Evolutionary conservation across 2,329 filamentous ascomycete species (phyloP).

Genomic region (Diaporthe destruens): DNA sequence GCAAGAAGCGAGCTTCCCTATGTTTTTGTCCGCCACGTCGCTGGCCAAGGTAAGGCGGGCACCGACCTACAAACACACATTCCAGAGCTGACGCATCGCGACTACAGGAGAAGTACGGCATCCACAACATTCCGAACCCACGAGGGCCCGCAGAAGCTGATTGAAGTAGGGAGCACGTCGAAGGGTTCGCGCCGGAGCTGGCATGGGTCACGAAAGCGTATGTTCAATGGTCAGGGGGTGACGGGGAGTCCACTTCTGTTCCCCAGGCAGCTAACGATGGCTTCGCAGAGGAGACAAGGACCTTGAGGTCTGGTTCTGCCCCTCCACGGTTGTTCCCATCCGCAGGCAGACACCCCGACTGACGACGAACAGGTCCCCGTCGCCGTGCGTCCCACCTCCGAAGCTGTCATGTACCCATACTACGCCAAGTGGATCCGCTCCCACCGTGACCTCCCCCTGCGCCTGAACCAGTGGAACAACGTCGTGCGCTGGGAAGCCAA

Average conservation of each 20-base stretch:
- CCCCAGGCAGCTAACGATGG: slow-evolving; percentile 44
- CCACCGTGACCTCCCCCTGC: slow-evolving; percentile 92
- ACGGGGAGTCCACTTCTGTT: slow-evolving; percentile 12
- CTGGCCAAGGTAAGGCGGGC: slow-evolving; percentile 82
- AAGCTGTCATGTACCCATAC: slow-evolving; percentile 94
- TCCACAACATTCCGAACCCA: not conserved
- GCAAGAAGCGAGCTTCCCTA: slow-evolving; percentile 95
- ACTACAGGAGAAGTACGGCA: slow-evolving; percentile 23
- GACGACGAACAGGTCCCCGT: slow-evolving; percentile 64
- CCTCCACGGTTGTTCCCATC: not conserved
- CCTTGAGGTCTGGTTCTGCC: slow-evolving; percentile 68
- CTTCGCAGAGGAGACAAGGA: slow-evolving; percentile 83
- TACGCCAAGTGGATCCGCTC: slow-evolving; percentile 97
- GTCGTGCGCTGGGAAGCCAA: slow-evolving; percentile 96
- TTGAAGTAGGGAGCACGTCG: slow-evolving; percentile 78
- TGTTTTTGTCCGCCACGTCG: slow-evolving; percentile 94
- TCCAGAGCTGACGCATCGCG: not conserved
- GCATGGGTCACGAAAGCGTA: slow-evolving; percentile 89
- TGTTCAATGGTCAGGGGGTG: slow-evolving; percentile 50
- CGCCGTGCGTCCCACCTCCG: slow-evolving; percentile 76
- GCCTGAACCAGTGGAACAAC: slow-evolving; percentile 98
- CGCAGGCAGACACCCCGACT: not conserved
- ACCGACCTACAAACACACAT: too few species aligned
- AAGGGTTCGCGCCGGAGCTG: slow-evolving; percentile 96
- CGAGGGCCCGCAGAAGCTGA: not conserved